phyloP scores from a whole-genome alignment of 768 basidiomycete genomes.

The Tulasnella sp. region DNA sequence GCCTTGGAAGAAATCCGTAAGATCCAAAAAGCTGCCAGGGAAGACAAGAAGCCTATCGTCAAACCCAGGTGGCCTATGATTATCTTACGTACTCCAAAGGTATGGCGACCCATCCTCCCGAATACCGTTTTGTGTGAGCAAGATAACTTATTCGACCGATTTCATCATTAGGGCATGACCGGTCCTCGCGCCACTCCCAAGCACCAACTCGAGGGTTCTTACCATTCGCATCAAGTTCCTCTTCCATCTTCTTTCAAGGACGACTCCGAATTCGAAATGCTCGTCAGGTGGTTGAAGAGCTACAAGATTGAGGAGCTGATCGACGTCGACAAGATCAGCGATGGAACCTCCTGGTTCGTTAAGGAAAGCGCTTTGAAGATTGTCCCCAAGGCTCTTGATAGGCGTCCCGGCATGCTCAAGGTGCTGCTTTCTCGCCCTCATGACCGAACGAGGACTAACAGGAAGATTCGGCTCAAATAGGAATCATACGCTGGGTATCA shows the following conservation, averaged over 20 bases:
- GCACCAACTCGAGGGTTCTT: constrained; percentile 76
- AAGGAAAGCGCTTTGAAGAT: constrained; percentile 51
- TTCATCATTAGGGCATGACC: constrained; percentile 47
- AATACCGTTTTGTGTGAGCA: background rate
- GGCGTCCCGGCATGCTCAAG: constrained; percentile 64
- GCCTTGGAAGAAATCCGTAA: constrained; percentile 63
- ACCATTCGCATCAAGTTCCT: constrained; percentile 85
- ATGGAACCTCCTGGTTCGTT: constrained; percentile 19
- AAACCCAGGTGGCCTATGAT: constrained; percentile 93
- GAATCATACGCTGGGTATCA: constrained; percentile 61
- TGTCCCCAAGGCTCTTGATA: constrained; percentile 51
- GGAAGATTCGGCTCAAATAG: background rate
- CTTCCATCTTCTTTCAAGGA: constrained; percentile 66
- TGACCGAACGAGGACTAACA: background rate
- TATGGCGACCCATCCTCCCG: background rate
- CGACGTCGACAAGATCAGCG: constrained; percentile 33
- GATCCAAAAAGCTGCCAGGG: constrained; percentile 76
- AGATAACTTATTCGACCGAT: background rate
- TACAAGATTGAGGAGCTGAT: constrained; percentile 71
- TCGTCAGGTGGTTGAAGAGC: constrained; percentile 69
- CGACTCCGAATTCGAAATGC: constrained; percentile 54
- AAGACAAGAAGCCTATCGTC: constrained; percentile 59
- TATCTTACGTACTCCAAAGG: constrained; percentile 82
- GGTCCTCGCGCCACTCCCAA: constrained; percentile 64
- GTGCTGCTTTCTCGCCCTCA: background rate